Conservation (phyloP, 768 basidiomycete genomes). For the Rhodosporidiobolus sp. region DNA sequence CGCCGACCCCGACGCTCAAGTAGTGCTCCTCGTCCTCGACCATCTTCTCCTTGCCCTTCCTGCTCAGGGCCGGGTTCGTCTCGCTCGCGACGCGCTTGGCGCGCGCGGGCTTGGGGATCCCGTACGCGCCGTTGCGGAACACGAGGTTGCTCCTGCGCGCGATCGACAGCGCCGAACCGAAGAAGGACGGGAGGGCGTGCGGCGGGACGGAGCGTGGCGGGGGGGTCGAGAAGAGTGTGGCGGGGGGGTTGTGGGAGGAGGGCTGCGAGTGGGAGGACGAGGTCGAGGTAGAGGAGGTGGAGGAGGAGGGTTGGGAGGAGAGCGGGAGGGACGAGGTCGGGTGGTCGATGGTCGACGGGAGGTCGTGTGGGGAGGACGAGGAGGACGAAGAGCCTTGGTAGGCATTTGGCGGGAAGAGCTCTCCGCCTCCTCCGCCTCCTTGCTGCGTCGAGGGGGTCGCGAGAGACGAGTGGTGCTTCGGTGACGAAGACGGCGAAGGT, state of each 20-base stretch:
- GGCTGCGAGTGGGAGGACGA: not conserved
- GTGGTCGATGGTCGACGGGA: not conserved
- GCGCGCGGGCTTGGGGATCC: slow-evolving; percentile 65
- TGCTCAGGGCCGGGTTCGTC: not conserved
- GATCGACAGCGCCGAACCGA: slow-evolving; percentile 41
- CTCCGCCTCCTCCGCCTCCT: too few species aligned
- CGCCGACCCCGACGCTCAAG: slow-evolving; percentile 60
- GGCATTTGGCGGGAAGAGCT: too few species aligned
- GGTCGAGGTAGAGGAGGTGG: not conserved
- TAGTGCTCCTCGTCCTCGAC: slow-evolving; percentile 18
- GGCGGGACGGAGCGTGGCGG: slow-evolving; percentile 17
- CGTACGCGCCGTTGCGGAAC: slow-evolving; percentile 77
- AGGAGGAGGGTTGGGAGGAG: slow-evolving; percentile 45
- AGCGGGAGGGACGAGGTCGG: not conserved
- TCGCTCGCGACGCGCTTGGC: slow-evolving; percentile 42
- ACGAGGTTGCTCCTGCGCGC: slow-evolving; percentile 52
- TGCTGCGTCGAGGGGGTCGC: not conserved
- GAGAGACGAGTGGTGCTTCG: slow-evolving; percentile 4
- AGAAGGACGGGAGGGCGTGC: slow-evolving; percentile 36
- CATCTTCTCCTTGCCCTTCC: slow-evolving; percentile 27
- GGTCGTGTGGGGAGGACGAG: not conserved
- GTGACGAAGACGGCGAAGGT: not conserved
- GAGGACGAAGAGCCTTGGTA: not conserved
- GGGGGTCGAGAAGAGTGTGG: slow-evolving; percentile 43
- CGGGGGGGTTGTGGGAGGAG: slow-evolving; percentile 49